A percentile compares a stretch with the other conserved stretches of the same genome.
These are phyloP conservation scores for Lasiosphaeria miniovina DNA, from an alignment of 495 filamentous ascomycete genomes.

Conservation along the genomic window DNA sequence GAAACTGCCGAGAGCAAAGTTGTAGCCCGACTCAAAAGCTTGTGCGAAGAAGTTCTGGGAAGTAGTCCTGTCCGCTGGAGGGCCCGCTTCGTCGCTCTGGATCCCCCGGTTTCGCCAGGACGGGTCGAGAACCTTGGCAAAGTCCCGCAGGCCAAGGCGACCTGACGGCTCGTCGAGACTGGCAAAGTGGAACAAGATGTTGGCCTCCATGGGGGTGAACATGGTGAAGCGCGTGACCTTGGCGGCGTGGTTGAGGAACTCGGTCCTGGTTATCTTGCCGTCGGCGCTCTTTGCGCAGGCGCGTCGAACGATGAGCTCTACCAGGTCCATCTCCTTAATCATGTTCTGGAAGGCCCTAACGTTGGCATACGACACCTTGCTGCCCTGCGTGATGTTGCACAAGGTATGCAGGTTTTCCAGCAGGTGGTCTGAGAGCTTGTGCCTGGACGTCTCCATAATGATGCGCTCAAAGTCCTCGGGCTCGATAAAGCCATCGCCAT, in stretches of 20 bases:
- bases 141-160: constrained; percentile 76
- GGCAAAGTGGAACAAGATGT: constrained; percentile 98
- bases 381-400: constrained; percentile 89
- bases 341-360: constrained; percentile 97
- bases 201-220: constrained; percentile 98
- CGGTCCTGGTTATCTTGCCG: constrained; percentile 87
- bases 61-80: constrained; percentile 41
- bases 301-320: constrained; percentile 84
- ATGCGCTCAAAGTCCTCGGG: constrained; percentile 95
- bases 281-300: constrained; percentile 80
- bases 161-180: constrained; percentile 86
- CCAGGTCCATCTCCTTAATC: constrained; percentile 94
- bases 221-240: constrained; percentile 85
- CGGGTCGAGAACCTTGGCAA: constrained; percentile 90
- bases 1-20: constrained; percentile 82
- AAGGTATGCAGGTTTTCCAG: constrained; percentile 90
- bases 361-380: constrained; percentile 95
- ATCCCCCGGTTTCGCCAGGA: constrained; percentile 70
- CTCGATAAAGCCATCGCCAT: constrained; percentile 95
- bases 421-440: constrained; percentile 96
- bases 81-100: constrained; percentile 36
- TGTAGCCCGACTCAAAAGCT: constrained; percentile 76
- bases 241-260: constrained; percentile 93
- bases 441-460: constrained; percentile 85
- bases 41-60: constrained; percentile 51